A percentile compares a stretch with the other conserved stretches of the same genome.
Evolutionary conservation across 106 monocot species (phyloP).

Genomic region (Dendrobium nobile): DNA sequence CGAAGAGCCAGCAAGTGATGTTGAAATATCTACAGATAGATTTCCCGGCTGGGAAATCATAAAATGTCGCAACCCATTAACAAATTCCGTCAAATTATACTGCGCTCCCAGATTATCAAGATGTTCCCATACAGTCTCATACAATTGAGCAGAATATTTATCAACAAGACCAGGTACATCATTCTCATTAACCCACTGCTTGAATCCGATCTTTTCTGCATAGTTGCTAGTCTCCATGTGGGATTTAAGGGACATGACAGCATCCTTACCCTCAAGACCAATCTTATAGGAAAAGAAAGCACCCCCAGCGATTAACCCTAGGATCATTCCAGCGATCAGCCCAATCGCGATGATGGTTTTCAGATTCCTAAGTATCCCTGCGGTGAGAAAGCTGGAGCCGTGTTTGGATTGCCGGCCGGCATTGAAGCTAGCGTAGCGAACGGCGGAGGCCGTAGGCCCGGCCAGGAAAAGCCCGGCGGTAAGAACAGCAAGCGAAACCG

Average conservation of each 20-base stretch:
- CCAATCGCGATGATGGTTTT: slow-evolving; percentile 34
- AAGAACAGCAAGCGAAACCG: slow-evolving; percentile 9
- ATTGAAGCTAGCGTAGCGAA: slow-evolving; percentile 4
- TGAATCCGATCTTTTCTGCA: slow-evolving; percentile 37
- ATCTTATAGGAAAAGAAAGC: slow-evolving; percentile 53
- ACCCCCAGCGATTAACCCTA: slow-evolving; percentile 20
- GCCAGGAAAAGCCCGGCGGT: not conserved
- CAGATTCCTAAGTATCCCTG: slow-evolving; percentile 17
- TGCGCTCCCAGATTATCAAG: slow-evolving; percentile 31
- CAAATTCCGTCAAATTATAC: slow-evolving; percentile 43
- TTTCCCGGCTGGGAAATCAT: slow-evolving; percentile 1
- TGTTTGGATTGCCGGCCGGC: slow-evolving; percentile 1
- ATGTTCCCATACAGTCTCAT: slow-evolving; percentile 29
- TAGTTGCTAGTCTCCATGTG: slow-evolving; percentile 36
- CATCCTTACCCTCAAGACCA: slow-evolving; percentile 39
- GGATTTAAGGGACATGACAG: slow-evolving; percentile 33
- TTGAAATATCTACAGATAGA: slow-evolving; percentile 5
- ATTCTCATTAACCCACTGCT: slow-evolving; percentile 38
- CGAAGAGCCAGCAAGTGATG: slow-evolving; percentile 20
- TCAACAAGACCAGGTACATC: slow-evolving; percentile 35
- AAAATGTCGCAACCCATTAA: slow-evolving; percentile 31
- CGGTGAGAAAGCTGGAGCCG: slow-evolving; percentile 13
- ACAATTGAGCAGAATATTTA: slow-evolving; percentile 24
- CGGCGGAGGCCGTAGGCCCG: slow-evolving; percentile 1
- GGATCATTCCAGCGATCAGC: slow-evolving; percentile 29